Conservation (phyloP, 1,284 basidiomycete species). For the Rhodotorula sp. region DNA sequence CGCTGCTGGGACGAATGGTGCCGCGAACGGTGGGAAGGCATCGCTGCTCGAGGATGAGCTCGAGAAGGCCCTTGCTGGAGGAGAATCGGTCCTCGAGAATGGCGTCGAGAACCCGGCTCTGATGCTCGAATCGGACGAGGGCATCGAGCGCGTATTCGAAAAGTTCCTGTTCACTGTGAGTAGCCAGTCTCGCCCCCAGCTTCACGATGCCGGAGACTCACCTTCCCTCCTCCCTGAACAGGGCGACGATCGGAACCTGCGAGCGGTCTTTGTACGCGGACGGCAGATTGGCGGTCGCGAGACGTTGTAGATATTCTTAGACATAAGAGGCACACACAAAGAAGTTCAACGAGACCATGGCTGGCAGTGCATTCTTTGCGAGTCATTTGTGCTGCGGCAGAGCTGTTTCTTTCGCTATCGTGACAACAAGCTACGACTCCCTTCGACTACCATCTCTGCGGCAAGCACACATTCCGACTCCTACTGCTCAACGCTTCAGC, state of each 20-base stretch:
- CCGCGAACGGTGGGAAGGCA: background rate
- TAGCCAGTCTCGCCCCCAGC: background rate
- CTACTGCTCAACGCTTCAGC: background rate
- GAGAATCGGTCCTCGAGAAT: slow-evolving; percentile 12
- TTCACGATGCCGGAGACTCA: too few relatives aligned
- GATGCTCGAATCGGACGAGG: slow-evolving; percentile 39
- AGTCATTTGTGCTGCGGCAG: too few relatives aligned
- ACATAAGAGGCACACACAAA: too few relatives aligned
- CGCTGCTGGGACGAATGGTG: background rate
- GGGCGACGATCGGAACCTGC: slow-evolving; percentile 80
- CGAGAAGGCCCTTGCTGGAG: slow-evolving; percentile 56
- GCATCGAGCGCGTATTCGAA: slow-evolving; percentile 55
- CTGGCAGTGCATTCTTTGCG: too few relatives aligned
- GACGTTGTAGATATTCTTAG: background rate
- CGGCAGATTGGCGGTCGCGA: slow-evolving; percentile 65
- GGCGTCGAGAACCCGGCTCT: slow-evolving; percentile 32
- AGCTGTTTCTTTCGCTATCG: background rate
- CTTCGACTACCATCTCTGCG: background rate
- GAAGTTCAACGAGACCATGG: too few relatives aligned
- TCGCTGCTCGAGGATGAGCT: slow-evolving; percentile 53
- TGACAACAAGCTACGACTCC: background rate
- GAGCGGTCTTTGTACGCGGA: slow-evolving; percentile 80
- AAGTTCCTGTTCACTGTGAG: slow-evolving; percentile 71
- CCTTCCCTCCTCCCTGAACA: background rate
- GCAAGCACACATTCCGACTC: too few relatives aligned